These are phyloP conservation scores for Debaryomyces singareniensis DNA, from an alignment of 1,139 yeast species.

Conservation along the genomic window DNA sequence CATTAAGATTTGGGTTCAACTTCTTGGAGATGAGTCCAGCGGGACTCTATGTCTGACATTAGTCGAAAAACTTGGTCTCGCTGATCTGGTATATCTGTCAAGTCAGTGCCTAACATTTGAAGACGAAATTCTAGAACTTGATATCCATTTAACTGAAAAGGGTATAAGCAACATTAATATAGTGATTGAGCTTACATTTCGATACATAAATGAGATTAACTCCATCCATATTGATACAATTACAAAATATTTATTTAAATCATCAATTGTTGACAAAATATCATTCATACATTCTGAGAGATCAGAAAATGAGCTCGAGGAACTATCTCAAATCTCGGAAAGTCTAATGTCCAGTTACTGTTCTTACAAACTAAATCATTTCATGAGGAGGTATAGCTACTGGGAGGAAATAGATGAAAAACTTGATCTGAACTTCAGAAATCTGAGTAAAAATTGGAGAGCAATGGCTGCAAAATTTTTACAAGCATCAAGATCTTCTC, in stretches of 20 bases:
- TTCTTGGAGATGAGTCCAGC: conserved; percentile 55
- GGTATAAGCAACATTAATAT: conserved; percentile 28
- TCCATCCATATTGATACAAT: conserved; percentile 4
- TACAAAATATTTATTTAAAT: conserved; percentile 30
- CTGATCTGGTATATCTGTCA: conserved; percentile 31
- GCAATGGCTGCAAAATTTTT: conserved; percentile 15
- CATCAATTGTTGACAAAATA: conserved; percentile 36
- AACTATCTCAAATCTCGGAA: conserved; percentile 32
- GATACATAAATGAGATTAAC: conserved; percentile 12
- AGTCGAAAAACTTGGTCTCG: conserved; percentile 14
- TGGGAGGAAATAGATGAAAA: conserved; percentile 13
- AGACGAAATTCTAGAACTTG: conserved; percentile 33
- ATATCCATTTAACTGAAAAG: conserved; percentile 34
- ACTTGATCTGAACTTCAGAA: conserved; percentile 25
- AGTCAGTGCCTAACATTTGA: conserved; percentile 29
- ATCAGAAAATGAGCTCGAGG: conserved; percentile 34
- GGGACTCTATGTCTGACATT: conserved; percentile 38
- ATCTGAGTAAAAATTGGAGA: conserved; percentile 13
- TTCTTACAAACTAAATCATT: conserved; percentile 22
- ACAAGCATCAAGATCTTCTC: conserved; percentile 16
- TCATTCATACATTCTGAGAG: conserved; percentile 35
- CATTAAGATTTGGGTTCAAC: conserved; percentile 44
- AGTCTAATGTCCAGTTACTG: conserved; percentile 26
- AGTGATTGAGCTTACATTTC: conserved; percentile 24
- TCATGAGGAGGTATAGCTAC: conserved; percentile 29